Percentiles rank a stretch among this genome's conserved stretches.
phyloP scores from a whole-genome alignment of 345 rosid species.

The Rhodamnia rubescens region DNA sequence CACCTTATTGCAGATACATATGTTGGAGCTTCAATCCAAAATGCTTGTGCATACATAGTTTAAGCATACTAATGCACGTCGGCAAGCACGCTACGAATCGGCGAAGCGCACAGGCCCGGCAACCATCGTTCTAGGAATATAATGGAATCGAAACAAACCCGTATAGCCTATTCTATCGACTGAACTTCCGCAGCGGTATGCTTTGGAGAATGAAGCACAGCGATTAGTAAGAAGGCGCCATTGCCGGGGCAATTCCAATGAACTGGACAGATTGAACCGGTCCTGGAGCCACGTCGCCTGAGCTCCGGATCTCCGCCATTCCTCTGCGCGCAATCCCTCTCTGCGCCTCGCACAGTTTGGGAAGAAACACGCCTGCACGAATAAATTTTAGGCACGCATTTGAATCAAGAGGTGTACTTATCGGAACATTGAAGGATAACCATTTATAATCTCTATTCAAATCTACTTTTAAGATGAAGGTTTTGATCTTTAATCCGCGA shows the following conservation, averaged over 20 bases:
- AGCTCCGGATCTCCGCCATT: conserved; percentile 54
- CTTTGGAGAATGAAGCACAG: not conserved
- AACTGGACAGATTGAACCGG: conserved; percentile 10
- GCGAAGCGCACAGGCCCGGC: not conserved
- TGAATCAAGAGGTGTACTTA: not conserved
- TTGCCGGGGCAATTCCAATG: conserved; percentile 5
- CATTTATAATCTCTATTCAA: not conserved
- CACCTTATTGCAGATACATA: not conserved
- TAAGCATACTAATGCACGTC: not conserved
- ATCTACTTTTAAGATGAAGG: not conserved
- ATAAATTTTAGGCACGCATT: not conserved
- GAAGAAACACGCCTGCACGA: conserved; percentile 56
- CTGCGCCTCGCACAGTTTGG: conserved; percentile 58
- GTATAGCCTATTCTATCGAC: not conserved
- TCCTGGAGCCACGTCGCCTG: conserved; percentile 45
- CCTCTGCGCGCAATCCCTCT: conserved; percentile 34
- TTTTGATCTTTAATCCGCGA: not conserved
- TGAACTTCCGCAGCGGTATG: not conserved
- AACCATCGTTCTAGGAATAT: not conserved
- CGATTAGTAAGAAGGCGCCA: conserved; percentile 8
- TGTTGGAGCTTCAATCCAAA: not conserved
- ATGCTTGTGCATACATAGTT: not conserved
- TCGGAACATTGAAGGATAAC: not conserved
- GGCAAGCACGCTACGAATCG: fast-evolving
- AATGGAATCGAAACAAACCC: not conserved